Evolutionary conservation across 2,329 filamentous ascomycete genomes (phyloP), one percentile per base, ranked within the genome.

Genomic region (Aspergillus chevalieri): DNA sequence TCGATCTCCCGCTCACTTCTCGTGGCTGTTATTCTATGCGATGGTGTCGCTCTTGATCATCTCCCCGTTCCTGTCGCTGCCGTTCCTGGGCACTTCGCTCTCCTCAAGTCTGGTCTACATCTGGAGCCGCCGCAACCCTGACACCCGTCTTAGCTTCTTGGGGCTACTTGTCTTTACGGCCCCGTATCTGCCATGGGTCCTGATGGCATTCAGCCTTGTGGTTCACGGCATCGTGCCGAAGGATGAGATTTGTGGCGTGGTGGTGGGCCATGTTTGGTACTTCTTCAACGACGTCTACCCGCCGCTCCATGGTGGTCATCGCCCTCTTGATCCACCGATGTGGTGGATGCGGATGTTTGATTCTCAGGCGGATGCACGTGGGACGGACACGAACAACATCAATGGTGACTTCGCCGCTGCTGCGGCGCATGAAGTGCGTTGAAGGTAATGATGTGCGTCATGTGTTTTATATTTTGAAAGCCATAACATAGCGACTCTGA

Each of bases 241-340:
- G 71, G 93, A 97, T 67, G 93, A 98, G 75, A 86, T 98, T 55
- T 89, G 94, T 74, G 93, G 93, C 3, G 89, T 96, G 14, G 83
- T 93, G 8, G 91, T 97, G 36, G 93, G 93, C 8, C 93, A 98
- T 71, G 79, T 97, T 38, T 97, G 91, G 86, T 98, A 97, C 70
- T 98, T 96, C 74, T 96, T 97, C 70, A 88, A 85, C 52, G 93
- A 98, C 67, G 91, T 98, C 14, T 98, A 95, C 69, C 93, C 93
- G 3, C 87, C 90, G 3, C 80, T 96, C 41, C 88, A 96, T 70
- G 84, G 86, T 55, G 89, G 89, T 15, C 85, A 86, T 46, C 80
- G 88, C 49, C 93, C 93, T 0, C 77, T 98, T 44, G 92, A 95
- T 61, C 92, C 93, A 34, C 93, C 93, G 0, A 74, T 75, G 51